These are phyloP conservation scores for Beauveria australis DNA, from an alignment of 2,329 filamentous ascomycete species.

Conservation along the genomic window DNA sequence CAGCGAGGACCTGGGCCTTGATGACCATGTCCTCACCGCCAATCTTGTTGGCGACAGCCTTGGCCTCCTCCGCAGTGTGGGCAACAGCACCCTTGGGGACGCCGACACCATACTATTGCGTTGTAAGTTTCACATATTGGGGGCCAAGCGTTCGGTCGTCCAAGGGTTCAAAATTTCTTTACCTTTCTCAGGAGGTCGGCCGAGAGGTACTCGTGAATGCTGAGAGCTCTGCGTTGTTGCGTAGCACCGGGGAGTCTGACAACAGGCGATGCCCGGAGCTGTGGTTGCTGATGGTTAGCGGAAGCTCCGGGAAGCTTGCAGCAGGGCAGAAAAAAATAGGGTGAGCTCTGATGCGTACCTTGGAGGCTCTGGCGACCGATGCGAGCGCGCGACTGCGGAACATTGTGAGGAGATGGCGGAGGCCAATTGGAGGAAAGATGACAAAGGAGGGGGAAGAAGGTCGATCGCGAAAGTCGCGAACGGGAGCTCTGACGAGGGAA, in stretches of 20 bases:
- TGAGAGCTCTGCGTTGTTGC: constrained; percentile 81
- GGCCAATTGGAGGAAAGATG: constrained; percentile 7
- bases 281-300: constrained; percentile 8
- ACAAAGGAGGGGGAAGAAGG: constrained; percentile 11
- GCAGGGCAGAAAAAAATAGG: constrained; percentile 12
- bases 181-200: constrained; percentile 78
- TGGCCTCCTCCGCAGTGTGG: constrained; percentile 72
- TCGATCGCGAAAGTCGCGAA: constrained; percentile 11
- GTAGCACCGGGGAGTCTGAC: constrained; percentile 55
- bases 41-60: constrained; percentile 82
- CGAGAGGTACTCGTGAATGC: constrained; percentile 97
- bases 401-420: constrained; percentile 47
- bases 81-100: constrained; percentile 88
- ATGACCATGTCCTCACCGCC: constrained; percentile 97
- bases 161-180: constrained; percentile 19
- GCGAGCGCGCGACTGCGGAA: constrained; percentile 78
- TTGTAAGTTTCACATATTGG: constrained; percentile 15
- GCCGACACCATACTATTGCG: constrained; percentile 76
- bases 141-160: background rate
- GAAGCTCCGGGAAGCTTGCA: constrained; percentile 16
- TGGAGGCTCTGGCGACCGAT: constrained; percentile 69
- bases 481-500: constrained; percentile 1
- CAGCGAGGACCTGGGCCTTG: constrained; percentile 97
- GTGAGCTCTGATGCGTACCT: constrained; percentile 45
- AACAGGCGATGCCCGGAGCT: constrained; percentile 31